Evolutionary conservation across 2,329 filamentous ascomycete genomes (phyloP), one percentile per base, ranked within the genome.

Genomic region (Xylariaceae sp.): DNA sequence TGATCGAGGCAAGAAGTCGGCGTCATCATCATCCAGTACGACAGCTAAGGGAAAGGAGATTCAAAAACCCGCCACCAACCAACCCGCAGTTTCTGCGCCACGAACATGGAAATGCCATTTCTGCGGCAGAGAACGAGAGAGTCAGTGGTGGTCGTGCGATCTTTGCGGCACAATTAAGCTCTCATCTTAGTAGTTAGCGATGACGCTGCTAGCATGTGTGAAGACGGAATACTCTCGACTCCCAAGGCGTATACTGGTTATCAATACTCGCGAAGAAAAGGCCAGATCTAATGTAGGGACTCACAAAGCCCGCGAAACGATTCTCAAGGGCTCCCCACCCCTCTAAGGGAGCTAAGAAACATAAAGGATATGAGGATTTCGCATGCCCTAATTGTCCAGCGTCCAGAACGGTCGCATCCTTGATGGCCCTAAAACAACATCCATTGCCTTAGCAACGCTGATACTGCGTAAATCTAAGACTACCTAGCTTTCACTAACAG

Each of bases 91-190:
- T 64, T 40, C 65, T 64, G 52, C 42, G 29, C 48, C 64, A 29
- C 50, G 39, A 34, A 72, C 70, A 1, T 84, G 80, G 81, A 70
- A 70, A 34, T 84, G 81, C 60, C 73, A 72, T 12, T 72, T 73
- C 52, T 84, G 81, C 59, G 74, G 74, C 6, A 77, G 72, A 2
- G 65, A 70, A 30, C 79, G 82, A 71, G 77, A 81, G 53, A 69
- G 72, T 44, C 72, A 76, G 59, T 83, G 79, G 78, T 83, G 80
- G 80, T 79, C 75, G 29, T 84, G 81, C 60, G 75, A 75, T 19
- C 67, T 72, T 2, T 84, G 81, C 63, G 79, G 79, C 2, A 74
- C 69, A 59, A 75, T 83, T 69, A 83, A 82, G 68, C 49, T 54
- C 6, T 48, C 56, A 12, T 65, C 62, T 27, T 59, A 57, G 32